phyloP scores from a whole-genome alignment of 805 yeast genomes.

The Lachancea thermotolerans region DNA sequence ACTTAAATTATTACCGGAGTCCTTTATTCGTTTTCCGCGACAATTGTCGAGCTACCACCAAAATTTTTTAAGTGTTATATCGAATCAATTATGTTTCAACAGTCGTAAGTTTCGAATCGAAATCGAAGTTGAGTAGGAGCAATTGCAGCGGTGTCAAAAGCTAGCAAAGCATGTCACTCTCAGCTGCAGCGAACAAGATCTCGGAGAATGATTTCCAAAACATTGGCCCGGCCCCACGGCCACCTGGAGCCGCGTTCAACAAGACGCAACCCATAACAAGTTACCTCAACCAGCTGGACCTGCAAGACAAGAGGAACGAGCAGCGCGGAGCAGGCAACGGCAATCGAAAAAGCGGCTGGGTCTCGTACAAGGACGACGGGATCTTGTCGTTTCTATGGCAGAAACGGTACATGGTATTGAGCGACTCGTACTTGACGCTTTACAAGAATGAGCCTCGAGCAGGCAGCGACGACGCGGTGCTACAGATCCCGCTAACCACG shows the following conservation, averaged over 20 bases:
- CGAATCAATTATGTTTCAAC: not conserved
- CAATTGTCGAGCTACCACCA: too few species aligned
- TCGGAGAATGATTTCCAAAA: slow-evolving; percentile 44
- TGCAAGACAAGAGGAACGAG: slow-evolving; percentile 11
- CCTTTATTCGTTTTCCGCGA: too few species aligned
- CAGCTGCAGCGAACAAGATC: slow-evolving; percentile 39
- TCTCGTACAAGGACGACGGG: slow-evolving; percentile 88
- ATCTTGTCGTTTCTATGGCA: slow-evolving; percentile 88
- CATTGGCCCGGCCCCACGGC: slow-evolving; percentile 51
- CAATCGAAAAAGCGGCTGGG: slow-evolving; percentile 59
- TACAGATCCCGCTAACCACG: slow-evolving; percentile 50
- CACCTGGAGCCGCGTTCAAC: slow-evolving; percentile 37
- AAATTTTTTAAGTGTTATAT: too few species aligned
- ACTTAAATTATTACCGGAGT: too few species aligned
- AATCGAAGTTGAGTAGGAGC: not conserved
- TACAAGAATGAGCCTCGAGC: slow-evolving; percentile 53
- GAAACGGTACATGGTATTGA: slow-evolving; percentile 71
- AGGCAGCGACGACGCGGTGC: slow-evolving; percentile 37
- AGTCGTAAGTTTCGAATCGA: not conserved
- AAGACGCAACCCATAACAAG: slow-evolving; percentile 33
- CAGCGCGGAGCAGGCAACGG: slow-evolving; percentile 3
- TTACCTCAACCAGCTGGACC: slow-evolving; percentile 28
- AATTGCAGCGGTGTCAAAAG: not conserved
- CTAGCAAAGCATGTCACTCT: slow-evolving; percentile 33
- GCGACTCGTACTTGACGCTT: slow-evolving; percentile 67